A percentile compares a stretch with the other conserved stretches of the same genome.
Evolutionary conservation across 345 rosid genomes (phyloP).

Genomic region (Lagerstroemia speciosa): DNA sequence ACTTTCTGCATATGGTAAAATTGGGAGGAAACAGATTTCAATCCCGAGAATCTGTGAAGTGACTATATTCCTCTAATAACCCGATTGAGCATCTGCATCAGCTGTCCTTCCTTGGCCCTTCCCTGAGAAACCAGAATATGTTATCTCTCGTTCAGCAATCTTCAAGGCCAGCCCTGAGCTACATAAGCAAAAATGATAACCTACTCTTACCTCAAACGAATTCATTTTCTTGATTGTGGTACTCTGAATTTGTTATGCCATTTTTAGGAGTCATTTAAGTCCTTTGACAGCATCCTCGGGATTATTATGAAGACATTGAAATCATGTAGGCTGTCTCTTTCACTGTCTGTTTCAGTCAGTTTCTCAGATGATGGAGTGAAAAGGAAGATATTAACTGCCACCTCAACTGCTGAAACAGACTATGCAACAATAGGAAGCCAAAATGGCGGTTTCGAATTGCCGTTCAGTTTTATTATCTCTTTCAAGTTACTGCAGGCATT

Average conservation of each 20-base stretch:
- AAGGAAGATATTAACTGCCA: slow-evolving; percentile 15
- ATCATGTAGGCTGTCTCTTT: background rate
- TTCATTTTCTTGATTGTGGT: background rate
- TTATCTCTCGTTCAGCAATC: background rate
- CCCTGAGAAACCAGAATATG: background rate
- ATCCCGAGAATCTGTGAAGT: background rate
- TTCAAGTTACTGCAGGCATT: background rate
- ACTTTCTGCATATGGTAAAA: background rate
- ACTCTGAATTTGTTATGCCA: background rate
- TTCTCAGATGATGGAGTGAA: slow-evolving; percentile 3
- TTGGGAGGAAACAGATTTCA: background rate
- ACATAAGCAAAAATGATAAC: background rate
- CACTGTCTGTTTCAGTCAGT: background rate
- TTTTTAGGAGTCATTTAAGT: background rate
- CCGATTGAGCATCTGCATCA: background rate
- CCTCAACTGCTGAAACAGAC: slow-evolving; percentile 30
- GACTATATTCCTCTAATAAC: background rate
- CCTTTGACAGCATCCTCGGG: background rate
- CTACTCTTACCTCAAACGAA: background rate
- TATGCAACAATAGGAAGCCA: slow-evolving; percentile 13
- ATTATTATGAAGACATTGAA: background rate
- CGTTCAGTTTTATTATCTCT: background rate
- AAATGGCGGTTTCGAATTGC: background rate
- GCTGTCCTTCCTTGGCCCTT: background rate
- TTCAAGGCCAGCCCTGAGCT: background rate